Evolutionary conservation across 192 early-diverging fungal genomes (phyloP).

Genomic region (Linderina pennispora): DNA sequence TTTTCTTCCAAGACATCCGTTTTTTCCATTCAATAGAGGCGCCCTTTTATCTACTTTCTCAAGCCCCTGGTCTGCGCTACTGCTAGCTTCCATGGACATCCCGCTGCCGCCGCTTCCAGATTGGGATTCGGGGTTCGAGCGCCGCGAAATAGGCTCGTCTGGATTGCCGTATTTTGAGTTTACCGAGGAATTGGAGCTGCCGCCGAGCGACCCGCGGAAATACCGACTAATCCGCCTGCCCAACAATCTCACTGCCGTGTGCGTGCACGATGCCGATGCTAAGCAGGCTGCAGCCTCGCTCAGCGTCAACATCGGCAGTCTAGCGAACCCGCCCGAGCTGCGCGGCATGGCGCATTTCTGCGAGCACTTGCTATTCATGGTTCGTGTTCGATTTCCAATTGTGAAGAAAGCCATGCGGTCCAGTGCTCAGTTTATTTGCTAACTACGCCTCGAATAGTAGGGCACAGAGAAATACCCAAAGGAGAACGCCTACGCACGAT

Average conservation of each 20-base stretch:
- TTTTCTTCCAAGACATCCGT: too few relatives aligned
- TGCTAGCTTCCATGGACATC: too few relatives aligned
- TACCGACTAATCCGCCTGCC: slow-evolving; percentile 51
- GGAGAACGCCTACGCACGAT: slow-evolving; percentile 55
- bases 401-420: neutral
- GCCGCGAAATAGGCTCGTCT: neutral
- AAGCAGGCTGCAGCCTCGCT: slow-evolving; percentile 51
- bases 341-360: slow-evolving; percentile 64
- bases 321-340: slow-evolving; percentile 51
- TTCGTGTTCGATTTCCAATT: neutral
- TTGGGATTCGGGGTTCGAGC: slow-evolving; percentile 2
- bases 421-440: slow-evolving; percentile 4
- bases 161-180: slow-evolving; percentile 17
- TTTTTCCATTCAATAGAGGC: too few relatives aligned
- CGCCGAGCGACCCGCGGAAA: slow-evolving; percentile 50
- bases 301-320: slow-evolving; percentile 56
- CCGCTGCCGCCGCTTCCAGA: neutral
- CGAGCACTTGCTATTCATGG: slow-evolving; percentile 63
- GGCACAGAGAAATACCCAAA: slow-evolving; percentile 64
- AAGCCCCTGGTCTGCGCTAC: too few relatives aligned
- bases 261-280: slow-evolving; percentile 51
- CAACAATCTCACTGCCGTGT: slow-evolving; percentile 53
- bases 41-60: too few relatives aligned
- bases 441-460: slow-evolving; percentile 5
- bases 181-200: slow-evolving; percentile 29